These are phyloP conservation scores for Cephaloascus albidus DNA, from an alignment of 805 yeast genomes.

Conservation along the genomic window DNA sequence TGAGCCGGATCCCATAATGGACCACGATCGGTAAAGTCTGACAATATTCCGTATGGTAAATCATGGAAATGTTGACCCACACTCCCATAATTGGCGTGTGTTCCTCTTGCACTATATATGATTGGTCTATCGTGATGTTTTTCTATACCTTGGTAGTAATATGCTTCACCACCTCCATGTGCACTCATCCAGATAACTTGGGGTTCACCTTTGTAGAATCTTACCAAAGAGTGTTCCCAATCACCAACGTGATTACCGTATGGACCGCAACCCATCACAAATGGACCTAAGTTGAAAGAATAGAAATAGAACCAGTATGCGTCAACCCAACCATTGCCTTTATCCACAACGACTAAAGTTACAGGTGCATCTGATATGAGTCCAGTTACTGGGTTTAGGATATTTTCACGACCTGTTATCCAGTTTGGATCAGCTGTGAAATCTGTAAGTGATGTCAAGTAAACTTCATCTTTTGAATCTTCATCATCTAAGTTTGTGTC, in stretches of 20 bases:
- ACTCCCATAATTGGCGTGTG: slow-evolving; percentile 95
- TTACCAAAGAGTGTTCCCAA: slow-evolving; percentile 91
- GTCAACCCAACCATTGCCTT: slow-evolving; percentile 92
- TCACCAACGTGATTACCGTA: slow-evolving; percentile 97
- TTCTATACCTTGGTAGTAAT: slow-evolving; percentile 67
- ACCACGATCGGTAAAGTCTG: slow-evolving; percentile 93
- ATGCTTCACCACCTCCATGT: slow-evolving; percentile 96
- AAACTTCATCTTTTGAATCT: slow-evolving; percentile 29
- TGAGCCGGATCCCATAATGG: slow-evolving; percentile 89
- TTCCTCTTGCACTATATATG: slow-evolving; percentile 86
- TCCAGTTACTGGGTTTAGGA: slow-evolving; percentile 68
- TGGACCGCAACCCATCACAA: slow-evolving; percentile 96
- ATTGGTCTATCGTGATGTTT: slow-evolving; percentile 75
- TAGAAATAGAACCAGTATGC: slow-evolving; percentile 96
- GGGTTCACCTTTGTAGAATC: slow-evolving; percentile 78
- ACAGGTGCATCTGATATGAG: slow-evolving; percentile 72
- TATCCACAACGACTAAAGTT: slow-evolving; percentile 73
- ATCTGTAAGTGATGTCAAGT: slow-evolving; percentile 58
- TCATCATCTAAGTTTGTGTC: slow-evolving; percentile 2
- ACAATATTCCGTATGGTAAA: slow-evolving; percentile 80
- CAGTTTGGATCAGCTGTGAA: slow-evolving; percentile 69
- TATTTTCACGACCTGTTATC: slow-evolving; percentile 66
- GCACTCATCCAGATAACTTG: slow-evolving; percentile 93
- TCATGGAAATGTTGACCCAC: slow-evolving; percentile 96
- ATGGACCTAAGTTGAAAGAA: slow-evolving; percentile 90